Base-by-base conservation (phyloP, 495 filamentous ascomycete species). In the Thermothielavioides terrestris region DNA sequence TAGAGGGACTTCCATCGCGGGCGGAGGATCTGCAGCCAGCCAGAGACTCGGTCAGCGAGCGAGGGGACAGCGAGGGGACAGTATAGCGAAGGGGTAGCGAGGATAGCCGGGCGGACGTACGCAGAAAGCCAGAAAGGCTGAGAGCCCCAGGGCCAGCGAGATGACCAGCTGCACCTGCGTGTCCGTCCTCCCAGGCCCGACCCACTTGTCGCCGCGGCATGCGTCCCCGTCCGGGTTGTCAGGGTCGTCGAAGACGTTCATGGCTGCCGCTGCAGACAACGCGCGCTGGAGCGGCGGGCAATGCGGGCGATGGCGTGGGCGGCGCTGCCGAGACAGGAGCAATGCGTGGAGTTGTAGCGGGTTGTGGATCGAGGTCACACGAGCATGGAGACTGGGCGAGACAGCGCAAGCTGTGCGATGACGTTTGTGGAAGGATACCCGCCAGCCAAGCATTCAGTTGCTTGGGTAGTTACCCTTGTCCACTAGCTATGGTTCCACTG, bases 1-100 rank as follows among this genome's bases (percentile, higher is more conserved):
- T 97, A 99, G 12, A 99, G 78, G 23, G 81, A 79, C 41, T 85
- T 83, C 94, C 94, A 99, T 77, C 89, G 82, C 51, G 90, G 88
- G 46, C 94, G 81, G 39, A 99, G 74, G 38, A 88, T 66, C 83
- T 72, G 59, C 10, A 18, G 43, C 42, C 4, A 22, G 10, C 4
- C 11, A 9, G 18, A 2, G 27, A 25, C 25, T 17, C 17, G 31
- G 22, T 26, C n/a, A 30, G 22, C 22, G 3, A 9, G 6, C 1
- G 17, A 15, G 1, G 5, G n/a, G 25, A 34, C 1, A 18, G 23
- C 1, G 1, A 18, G 12, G 4, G 26, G 7, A 36, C 25, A n/a
- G 26, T 2, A 27, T 23, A 26, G 0, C 5, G 18, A 18, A 18
- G 10, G 11, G 11, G n/a, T n/a, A n/a, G n/a, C n/a, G n/a, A n/a